Conservation (phyloP, 2,329 filamentous ascomycete genomes). For the Bertia moriformis region DNA sequence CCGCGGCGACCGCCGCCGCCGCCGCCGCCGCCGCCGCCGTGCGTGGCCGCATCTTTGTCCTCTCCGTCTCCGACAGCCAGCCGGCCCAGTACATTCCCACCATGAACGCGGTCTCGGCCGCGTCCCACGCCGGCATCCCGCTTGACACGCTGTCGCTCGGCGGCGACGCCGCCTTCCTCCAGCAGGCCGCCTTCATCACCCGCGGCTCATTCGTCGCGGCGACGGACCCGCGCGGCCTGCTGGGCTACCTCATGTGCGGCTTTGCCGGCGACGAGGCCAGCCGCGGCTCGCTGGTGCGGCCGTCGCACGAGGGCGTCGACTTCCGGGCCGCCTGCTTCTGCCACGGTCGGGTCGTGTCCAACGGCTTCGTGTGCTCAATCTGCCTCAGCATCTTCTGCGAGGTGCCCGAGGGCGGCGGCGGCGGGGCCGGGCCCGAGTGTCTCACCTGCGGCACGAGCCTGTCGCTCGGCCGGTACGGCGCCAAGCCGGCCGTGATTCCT, state of each 20-base stretch:
- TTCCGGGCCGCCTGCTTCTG: slow-evolving; percentile 98
- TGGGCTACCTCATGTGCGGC: slow-evolving; percentile 90
- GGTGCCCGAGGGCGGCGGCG: slow-evolving; percentile 30
- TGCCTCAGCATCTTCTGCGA: slow-evolving; percentile 88
- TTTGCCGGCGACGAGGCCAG: slow-evolving; percentile 61
- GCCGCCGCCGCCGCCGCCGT: slow-evolving; percentile 29
- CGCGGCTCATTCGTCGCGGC: slow-evolving; percentile 36
- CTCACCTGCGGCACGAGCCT: slow-evolving; percentile 72
- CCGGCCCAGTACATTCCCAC: slow-evolving; percentile 91
- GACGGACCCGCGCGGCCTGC: slow-evolving; percentile 46
- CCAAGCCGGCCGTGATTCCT: slow-evolving; percentile 61
- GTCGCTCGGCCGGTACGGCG: slow-evolving; percentile 61
- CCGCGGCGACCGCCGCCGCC: slow-evolving; percentile 14
- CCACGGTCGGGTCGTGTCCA: slow-evolving; percentile 76
- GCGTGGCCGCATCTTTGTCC: slow-evolving; percentile 71
- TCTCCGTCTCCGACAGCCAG: slow-evolving; percentile 76
- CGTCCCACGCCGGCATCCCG: slow-evolving; percentile 71
- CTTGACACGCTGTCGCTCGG: slow-evolving; percentile 83
- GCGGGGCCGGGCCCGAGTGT: slow-evolving; percentile 48
- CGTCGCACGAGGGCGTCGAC: slow-evolving; percentile 75
- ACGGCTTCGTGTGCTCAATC: slow-evolving; percentile 90
- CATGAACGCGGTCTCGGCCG: slow-evolving; percentile 97
- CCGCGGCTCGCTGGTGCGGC: slow-evolving; percentile 54
- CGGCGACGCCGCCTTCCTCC: slow-evolving; percentile 78
- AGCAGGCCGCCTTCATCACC: slow-evolving; percentile 65